phyloP scores from a whole-genome alignment of 305 asterid genomes.

The Vinca major region DNA sequence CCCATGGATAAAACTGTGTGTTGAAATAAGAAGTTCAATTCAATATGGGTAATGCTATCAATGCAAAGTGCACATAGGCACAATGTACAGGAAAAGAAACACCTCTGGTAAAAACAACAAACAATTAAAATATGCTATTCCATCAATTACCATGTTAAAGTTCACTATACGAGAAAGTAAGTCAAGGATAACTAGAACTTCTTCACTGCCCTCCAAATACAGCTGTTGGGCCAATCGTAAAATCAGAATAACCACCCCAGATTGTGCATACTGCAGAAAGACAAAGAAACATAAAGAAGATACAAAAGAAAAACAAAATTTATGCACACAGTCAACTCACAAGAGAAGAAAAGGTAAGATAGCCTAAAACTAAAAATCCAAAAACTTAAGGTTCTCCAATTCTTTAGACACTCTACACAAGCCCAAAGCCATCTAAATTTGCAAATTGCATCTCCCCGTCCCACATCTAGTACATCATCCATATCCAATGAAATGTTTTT shows the following conservation, averaged over 20 bases:
- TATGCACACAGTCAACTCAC: neutral
- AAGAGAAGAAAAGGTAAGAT: neutral
- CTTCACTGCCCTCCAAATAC: conserved; percentile 43
- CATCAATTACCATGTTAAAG: conserved; percentile 57
- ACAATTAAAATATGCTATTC: conserved; percentile 4
- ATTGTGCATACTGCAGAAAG: conserved; percentile 56
- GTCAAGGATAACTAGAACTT: conserved; percentile 53
- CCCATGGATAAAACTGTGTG: neutral
- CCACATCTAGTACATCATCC: neutral
- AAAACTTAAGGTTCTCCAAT: neutral
- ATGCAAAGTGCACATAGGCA: conserved; percentile 11
- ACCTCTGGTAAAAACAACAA: neutral
- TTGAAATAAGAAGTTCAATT: neutral
- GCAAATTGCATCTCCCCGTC: neutral
- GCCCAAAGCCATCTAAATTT: conserved; percentile 4
- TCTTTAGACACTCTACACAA: neutral
- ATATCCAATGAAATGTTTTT: neutral
- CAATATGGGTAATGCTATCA: neutral
- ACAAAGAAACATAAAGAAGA: conserved; percentile 15
- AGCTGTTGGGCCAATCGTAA: conserved; percentile 64
- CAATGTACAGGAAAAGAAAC: conserved; percentile 6
- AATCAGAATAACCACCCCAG: conserved; percentile 79
- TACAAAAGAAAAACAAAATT: neutral
- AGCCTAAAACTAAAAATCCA: neutral
- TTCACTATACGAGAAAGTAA: conserved; percentile 72